phyloP scores from a whole-genome alignment of 1,284 basidiomycete genomes.

The Lignosus rhinocerotis region DNA sequence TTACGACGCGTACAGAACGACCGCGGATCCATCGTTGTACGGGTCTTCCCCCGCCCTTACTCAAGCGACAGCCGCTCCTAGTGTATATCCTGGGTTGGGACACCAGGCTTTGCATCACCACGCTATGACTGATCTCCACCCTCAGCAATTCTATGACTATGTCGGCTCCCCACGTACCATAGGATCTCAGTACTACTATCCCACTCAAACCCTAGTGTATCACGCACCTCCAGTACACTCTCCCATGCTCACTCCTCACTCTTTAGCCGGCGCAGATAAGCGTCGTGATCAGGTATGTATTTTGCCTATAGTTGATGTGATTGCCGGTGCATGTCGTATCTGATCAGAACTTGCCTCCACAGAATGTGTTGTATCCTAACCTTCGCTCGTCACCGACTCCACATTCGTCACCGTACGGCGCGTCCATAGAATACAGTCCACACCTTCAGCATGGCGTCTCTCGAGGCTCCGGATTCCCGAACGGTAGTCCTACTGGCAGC shows the following conservation, averaged over 20 bases:
- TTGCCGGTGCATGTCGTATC: slow-evolving; percentile 7
- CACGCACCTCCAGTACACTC: slow-evolving; percentile 49
- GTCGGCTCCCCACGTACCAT: slow-evolving; percentile 45
- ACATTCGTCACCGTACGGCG: slow-evolving; percentile 43
- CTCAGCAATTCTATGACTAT: slow-evolving; percentile 67
- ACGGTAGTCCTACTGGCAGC: slow-evolving; percentile 9
- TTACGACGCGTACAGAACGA: slow-evolving; percentile 54
- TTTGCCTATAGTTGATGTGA: background rate
- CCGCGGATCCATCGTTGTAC: slow-evolving; percentile 54
- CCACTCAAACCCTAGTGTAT: slow-evolving; percentile 61
- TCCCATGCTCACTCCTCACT: slow-evolving; percentile 50
- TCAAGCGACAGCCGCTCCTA: slow-evolving; percentile 41
- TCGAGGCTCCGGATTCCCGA: slow-evolving; percentile 42
- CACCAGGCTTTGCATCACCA: slow-evolving; percentile 48
- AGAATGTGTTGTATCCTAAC: slow-evolving; percentile 42
- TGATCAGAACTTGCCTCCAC: slow-evolving; percentile 41
- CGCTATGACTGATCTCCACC: slow-evolving; percentile 43
- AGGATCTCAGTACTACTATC: slow-evolving; percentile 62
- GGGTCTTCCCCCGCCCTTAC: slow-evolving; percentile 43
- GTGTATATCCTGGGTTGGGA: slow-evolving; percentile 47
- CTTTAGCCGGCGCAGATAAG: slow-evolving; percentile 51
- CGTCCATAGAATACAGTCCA: slow-evolving; percentile 48
- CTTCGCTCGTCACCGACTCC: slow-evolving; percentile 44
- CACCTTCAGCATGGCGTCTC: slow-evolving; percentile 51
- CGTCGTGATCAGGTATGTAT: slow-evolving; percentile 59